A percentile compares a stretch with the other conserved stretches of the same genome.
Evolutionary conservation across 2,329 filamentous ascomycete species (phyloP).

Genomic region (Mollisiaceae sp.): DNA sequence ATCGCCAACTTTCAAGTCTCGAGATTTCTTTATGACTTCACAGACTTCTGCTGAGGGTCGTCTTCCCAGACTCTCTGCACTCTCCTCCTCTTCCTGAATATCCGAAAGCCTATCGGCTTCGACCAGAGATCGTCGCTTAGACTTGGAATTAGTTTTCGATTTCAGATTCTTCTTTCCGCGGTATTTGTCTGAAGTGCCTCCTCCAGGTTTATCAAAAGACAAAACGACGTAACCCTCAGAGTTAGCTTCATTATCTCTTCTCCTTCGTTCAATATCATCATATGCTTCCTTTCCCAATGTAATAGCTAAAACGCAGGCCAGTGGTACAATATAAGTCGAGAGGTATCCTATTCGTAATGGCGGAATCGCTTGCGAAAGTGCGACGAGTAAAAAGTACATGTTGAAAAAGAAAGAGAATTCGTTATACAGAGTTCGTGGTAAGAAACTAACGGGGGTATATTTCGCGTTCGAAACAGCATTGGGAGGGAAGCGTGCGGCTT

Average conservation of each 20-base stretch:
- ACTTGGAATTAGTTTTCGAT: slow-evolving; percentile 49
- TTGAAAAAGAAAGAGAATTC: slow-evolving; percentile 99
- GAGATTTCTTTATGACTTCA: slow-evolving; percentile 80
- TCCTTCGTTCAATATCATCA: slow-evolving; percentile 86
- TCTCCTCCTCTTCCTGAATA: slow-evolving; percentile 72
- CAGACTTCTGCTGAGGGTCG: slow-evolving; percentile 57
- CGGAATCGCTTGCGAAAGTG: slow-evolving; percentile 90
- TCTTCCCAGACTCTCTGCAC: slow-evolving; percentile 50
- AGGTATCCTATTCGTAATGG: slow-evolving; percentile 91
- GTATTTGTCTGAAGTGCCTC: slow-evolving; percentile 41
- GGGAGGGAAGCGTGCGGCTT: slow-evolving; percentile 78
- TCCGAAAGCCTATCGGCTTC: slow-evolving; percentile 60
- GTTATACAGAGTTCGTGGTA: slow-evolving; percentile 94
- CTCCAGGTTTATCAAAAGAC: slow-evolving; percentile 65
- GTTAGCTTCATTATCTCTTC: slow-evolving; percentile 92
- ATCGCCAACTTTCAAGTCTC: slow-evolving; percentile 91
- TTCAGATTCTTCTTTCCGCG: slow-evolving; percentile 53
- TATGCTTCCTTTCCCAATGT: slow-evolving; percentile 95
- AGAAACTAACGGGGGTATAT: slow-evolving; percentile 93
- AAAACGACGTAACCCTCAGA: slow-evolving; percentile 85
- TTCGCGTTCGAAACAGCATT: slow-evolving; percentile 97
- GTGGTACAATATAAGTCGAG: slow-evolving; percentile 88
- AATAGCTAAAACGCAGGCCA: slow-evolving; percentile 89
- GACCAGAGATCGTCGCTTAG: slow-evolving; percentile 43
- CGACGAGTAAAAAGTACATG: slow-evolving; percentile 96